Conservation (phyloP, 2,329 filamentous ascomycete species). For the Scopulariopsis brevicaulis region DNA sequence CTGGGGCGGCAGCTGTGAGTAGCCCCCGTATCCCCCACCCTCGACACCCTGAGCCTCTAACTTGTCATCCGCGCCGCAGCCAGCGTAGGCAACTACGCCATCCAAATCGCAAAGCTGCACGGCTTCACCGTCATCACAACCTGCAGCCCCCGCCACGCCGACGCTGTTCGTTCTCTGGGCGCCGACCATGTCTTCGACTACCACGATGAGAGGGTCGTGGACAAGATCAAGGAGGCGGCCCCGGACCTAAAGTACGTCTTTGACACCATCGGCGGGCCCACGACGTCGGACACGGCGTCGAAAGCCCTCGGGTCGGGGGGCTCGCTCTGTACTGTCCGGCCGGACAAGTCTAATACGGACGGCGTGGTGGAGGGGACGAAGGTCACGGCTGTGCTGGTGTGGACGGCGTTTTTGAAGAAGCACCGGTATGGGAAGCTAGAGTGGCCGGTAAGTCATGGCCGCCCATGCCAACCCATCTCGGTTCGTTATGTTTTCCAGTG, state of each 20-base stretch:
- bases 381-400: conserved; percentile 29
- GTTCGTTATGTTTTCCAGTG: not conserved
- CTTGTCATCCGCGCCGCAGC: conserved; percentile 12
- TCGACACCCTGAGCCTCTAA: not conserved
- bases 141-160: conserved; percentile 23
- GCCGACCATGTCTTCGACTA: conserved; percentile 36
- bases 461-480: not conserved
- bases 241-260: conserved; percentile 23
- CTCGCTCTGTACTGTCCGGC: conserved; percentile 26
- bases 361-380: conserved; percentile 17
- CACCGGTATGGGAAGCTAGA: conserved; percentile 20
- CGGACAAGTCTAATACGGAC: conserved; percentile 25
- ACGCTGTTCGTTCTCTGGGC: conserved; percentile 26
- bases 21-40: not conserved
- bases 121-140: conserved; percentile 23
- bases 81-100: conserved; percentile 24
- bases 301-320: conserved; percentile 16
- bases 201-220: conserved; percentile 18
- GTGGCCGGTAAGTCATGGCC: conserved; percentile 20
- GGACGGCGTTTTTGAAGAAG: conserved; percentile 27
- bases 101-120: conserved; percentile 22
- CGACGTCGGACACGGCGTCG: conserved; percentile 20
- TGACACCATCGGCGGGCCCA: conserved; percentile 27
- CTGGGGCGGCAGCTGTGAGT: conserved; percentile 30
- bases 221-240: conserved; percentile 18